Evolutionary conservation across 2,329 filamentous ascomycete species (phyloP), one percentile per base, ranked within the genome.

Genomic region (Nemania sp.): DNA sequence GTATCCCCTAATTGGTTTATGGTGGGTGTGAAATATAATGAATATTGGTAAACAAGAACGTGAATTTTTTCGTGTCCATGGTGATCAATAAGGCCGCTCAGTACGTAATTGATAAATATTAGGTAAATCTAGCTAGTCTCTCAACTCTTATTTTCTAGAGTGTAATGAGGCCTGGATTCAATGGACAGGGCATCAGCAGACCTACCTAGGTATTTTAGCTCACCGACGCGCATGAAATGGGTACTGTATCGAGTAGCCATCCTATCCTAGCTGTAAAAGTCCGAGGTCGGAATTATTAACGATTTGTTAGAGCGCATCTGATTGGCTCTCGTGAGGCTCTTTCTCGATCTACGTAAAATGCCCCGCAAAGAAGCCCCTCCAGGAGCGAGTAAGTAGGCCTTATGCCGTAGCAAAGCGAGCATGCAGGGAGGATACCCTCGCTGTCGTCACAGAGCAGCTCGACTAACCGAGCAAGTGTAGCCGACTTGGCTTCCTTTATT

Each of bases 341-440:
- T 47, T 26, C 41, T 55, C 29, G 29, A 45, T 65, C 7, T 27
- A 43, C 43, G 26, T 38, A 56, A 45, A 29, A 27, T 45, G 38
- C 65, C 68, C 68, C 68, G 56, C 68, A 59, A 6, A 32, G 24
- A 35, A 41, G 20, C 68, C 56, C 58, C 58, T 56, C 54, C 51
- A 45, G 22, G 15, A 35, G 58, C 51, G 18, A 54, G 59, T n/a
- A 7, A 45, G n/a, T n/a, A 35, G 35, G 43, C 32, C 54, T 72
- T 73, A 62, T 69, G 71, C 71, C 71, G 71, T 47, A 63, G 67
- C 64, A 72, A 73, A 73, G 71, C 71, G 71, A 70, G 55, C 1
- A 22, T 5, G 29, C n/a, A n/a, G n/a, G n/a, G n/a, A n/a, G n/a
- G n/a, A n/a, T n/a, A n/a, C n/a, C 3, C 22, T 61, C 55, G 15